Evolutionary conservation across 129 eudicot species (phyloP), one percentile per base, ranked within the genome.

Genomic region (Arctium lappa): DNA sequence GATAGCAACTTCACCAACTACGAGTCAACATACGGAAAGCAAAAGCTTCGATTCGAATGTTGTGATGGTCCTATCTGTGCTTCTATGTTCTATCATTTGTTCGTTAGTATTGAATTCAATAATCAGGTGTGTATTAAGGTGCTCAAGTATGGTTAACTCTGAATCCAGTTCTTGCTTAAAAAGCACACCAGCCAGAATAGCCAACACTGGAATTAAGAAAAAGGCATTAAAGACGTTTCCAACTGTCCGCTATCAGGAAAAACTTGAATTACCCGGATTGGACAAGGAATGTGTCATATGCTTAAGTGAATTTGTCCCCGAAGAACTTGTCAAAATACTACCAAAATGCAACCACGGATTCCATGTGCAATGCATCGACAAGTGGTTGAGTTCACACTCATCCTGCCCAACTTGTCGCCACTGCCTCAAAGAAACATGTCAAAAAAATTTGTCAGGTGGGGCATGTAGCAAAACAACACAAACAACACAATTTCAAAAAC

Each of bases 361-460:
- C 66, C 98, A 94, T 74, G 89, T 90, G 16, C 69, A 88, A 32
- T 94, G 98, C 75, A 87, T 94, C 16, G 97, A 94, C 66, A 92
- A 81, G 81, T 92, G 98, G 97, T 85, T 92, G 9, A 79, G 79
- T 69, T 87, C 93, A 0, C 98, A 94, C 85, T 92, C 97, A 0
- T 92, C 97, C 18, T 94, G 98, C 84, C 98, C 98, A 30, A 94
- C 97, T 68, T 94, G 98, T 76, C 79, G 98, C 37, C 91, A 94
- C 78, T 90, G 90, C 79, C 90, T 94, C 8, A 82, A 88, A 46
- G 91, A 93, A 72, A 89, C 94, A 7, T 89, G 91, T 32, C 85
- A 91, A 56, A 93, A 89, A 76, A 93, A 89, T 2, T 62, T 84
- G 5, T 87, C 88, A 7, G 62, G 77, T 79, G 72, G 72, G 71